A percentile compares a stretch with the other conserved stretches of the same genome.
Evolutionary conservation across 2,329 filamentous ascomycete genomes (phyloP).

Genomic region (Chalaropsis ovoidea): DNA sequence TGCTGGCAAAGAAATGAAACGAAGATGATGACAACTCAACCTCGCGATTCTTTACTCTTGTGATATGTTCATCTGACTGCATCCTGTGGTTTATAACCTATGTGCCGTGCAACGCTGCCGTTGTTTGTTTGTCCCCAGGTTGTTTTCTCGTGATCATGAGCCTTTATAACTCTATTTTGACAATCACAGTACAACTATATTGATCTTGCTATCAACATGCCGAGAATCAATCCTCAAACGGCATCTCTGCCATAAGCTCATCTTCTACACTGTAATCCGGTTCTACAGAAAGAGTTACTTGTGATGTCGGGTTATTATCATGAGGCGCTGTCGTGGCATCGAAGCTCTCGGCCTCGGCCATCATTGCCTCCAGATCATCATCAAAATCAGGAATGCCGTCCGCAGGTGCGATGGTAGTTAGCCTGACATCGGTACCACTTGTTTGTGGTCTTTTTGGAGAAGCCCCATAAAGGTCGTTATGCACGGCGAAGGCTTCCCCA

Average conservation of each 20-base stretch:
- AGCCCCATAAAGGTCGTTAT: constrained; percentile 46
- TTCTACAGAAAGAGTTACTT: constrained; percentile 26
- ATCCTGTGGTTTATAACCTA: background rate
- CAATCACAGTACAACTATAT: background rate
- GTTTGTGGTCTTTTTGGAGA: constrained; percentile 36
- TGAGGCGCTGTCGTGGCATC: constrained; percentile 12
- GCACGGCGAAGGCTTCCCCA: constrained; percentile 23
- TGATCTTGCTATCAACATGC: background rate
- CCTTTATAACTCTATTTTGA: too few relatives aligned
- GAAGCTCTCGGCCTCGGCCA: constrained; percentile 40
- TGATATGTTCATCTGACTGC: background rate
- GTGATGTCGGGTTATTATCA: background rate
- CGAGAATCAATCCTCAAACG: constrained; percentile 20
- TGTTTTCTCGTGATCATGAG: too few relatives aligned
- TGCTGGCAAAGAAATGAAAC: constrained; percentile 17
- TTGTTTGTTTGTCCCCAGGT: background rate
- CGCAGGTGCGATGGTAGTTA: constrained; percentile 20
- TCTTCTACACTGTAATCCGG: constrained; percentile 52
- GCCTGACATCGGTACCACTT: constrained; percentile 19
- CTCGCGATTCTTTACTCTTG: background rate
- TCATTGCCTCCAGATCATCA: constrained; percentile 43
- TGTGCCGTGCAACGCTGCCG: background rate
- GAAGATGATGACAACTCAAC: constrained; percentile 17
- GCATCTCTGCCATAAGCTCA: constrained; percentile 56
- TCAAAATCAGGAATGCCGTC: constrained; percentile 34